Evolutionary conservation across 2,329 filamentous ascomycete species (phyloP), one percentile per base, ranked within the genome.

Genomic region (Paecilomyces sp.): DNA sequence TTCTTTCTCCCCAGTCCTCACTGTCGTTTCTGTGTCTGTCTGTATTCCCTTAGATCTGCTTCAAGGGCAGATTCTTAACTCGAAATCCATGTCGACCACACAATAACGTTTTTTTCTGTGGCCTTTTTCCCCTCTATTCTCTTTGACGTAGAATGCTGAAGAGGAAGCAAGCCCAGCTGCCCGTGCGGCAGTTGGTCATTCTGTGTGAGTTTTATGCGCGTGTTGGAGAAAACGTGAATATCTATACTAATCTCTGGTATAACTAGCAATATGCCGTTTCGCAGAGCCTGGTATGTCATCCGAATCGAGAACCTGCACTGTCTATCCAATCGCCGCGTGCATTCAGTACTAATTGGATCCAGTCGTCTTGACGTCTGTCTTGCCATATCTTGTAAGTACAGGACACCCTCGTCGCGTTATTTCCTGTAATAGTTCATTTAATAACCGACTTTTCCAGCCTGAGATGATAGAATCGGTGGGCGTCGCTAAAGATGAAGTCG

Each of bases 391-490:
- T 55, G 78, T 80, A 69, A 62, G 71, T 63, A 58, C 57, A 58
- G 57, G 53, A 36, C 54, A 24, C 34, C 33, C 22, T 54, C 22
- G 22, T 31, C 54, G 24, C 34, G 52, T 30, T 60, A 22, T 30
- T 25, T n/a, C 4, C 6, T 41, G 33, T 55, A 58, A 57, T 24
- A 31, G 50, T 51, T 41, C 57, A 59, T 59, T 30, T 59, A 13
- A 54, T 59, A 60, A 67, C 11, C 65, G 62, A 68, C 60, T 64
- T 60, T 25, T 83, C 81, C 66, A 80, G 64, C 89, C 89, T 11
- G 89, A 92, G 74, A 94, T 96, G 89, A 89, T 96, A 59, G 83
- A 87, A 66, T 88, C 86, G 70, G 91, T 95, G 64, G 86, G 88
- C 9, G 80, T 95, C 15, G 80, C 84, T 7, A 69, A 73, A 52